These are phyloP conservation scores for Orbilia javanica DNA, from an alignment of 2,329 filamentous ascomycete species.

Conservation along the genomic window DNA sequence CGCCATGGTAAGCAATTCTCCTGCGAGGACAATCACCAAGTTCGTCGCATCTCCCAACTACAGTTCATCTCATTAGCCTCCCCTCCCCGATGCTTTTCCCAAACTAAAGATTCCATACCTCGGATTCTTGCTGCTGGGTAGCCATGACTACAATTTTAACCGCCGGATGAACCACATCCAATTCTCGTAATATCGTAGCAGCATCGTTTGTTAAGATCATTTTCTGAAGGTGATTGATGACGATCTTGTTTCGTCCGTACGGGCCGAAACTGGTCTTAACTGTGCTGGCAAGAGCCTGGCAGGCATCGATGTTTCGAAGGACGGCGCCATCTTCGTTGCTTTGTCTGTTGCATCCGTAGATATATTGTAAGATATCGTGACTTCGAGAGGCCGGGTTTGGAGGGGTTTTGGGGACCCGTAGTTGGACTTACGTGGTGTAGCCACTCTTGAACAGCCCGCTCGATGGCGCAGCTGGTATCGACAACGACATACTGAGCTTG, in stretches of 20 bases:
- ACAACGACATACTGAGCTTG: slow-evolving; percentile 81
- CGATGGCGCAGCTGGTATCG: slow-evolving; percentile 94
- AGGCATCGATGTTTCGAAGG: slow-evolving; percentile 98
- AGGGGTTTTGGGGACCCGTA: slow-evolving; percentile 49
- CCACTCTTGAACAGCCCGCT: slow-evolving; percentile 93
- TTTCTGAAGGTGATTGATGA: slow-evolving; percentile 99
- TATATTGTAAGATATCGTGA: slow-evolving; percentile 1
- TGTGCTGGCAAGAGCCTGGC: slow-evolving; percentile 92
- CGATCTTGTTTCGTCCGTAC: slow-evolving; percentile 98
- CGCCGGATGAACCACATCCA: slow-evolving; percentile 97
- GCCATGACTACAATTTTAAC: slow-evolving; percentile 99
- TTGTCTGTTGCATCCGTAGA: slow-evolving; percentile 74
- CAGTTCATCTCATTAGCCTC: background rate
- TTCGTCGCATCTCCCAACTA: slow-evolving; percentile 97
- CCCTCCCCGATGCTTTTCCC: background rate
- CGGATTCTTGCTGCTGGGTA: slow-evolving; percentile 96
- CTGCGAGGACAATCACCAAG: slow-evolving; percentile 93
- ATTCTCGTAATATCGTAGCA: slow-evolving; percentile 94
- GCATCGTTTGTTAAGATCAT: slow-evolving; percentile 99
- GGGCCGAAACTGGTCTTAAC: slow-evolving; percentile 97
- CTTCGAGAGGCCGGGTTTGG: slow-evolving; percentile 55
- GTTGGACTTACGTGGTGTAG: slow-evolving; percentile 83
- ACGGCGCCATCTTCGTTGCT: slow-evolving; percentile 99
- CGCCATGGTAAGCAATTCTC: slow-evolving; percentile 95
- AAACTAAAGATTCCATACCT: slow-evolving; percentile 65